Base-by-base conservation (phyloP, 306 rosid genomes). In the Neltuma alba region DNA sequence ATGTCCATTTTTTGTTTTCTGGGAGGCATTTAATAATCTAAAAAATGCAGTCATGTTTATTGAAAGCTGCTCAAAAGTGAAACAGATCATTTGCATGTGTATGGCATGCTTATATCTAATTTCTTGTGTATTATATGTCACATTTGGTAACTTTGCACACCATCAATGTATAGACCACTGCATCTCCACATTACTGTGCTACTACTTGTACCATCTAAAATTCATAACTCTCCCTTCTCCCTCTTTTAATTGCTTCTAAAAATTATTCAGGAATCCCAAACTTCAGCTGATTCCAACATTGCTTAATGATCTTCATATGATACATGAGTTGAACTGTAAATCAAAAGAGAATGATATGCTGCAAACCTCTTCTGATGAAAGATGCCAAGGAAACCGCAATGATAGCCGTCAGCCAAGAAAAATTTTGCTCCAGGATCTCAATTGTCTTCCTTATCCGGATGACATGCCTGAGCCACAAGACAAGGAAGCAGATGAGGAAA, bases 341-440 rank as follows among this genome's bases (percentile, higher is more conserved):
- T 62, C 61, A 33, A 79, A 83, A 67, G 87, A 64, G 52, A 77
- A 42, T 36, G 83, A 79, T 61, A 48, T 75, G 64, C 67, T 55
- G 15, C 82, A 61, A 78, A 77, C 34, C 75, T 78, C 79, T 65
- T 28, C 27, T 6, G 68, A 68, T 81, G 82, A 86, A 38, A 80
- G 70, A 47, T n/a, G 70, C 73, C 69, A 64, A 71, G 85, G 66
- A 69, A 82, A 76, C 54, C 77, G 63, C 78, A 33, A 63, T 2
- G 76, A 60, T 78, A 2, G 9, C 70, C 81, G 78, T 78, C 88
- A 81, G 76, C 61, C 83, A 37, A 78, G 79, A 67, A 89, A 79
- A 70, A 80, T 66, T 60, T 65, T 42, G 37, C 89, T 81, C 58
- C 97, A 84, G 87, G 98, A 94, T 84, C 97, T 92, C 64, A 94